Evolutionary conservation across 2,329 filamentous ascomycete genomes (phyloP).

Genomic region (Westerdykella aurantiaca): DNA sequence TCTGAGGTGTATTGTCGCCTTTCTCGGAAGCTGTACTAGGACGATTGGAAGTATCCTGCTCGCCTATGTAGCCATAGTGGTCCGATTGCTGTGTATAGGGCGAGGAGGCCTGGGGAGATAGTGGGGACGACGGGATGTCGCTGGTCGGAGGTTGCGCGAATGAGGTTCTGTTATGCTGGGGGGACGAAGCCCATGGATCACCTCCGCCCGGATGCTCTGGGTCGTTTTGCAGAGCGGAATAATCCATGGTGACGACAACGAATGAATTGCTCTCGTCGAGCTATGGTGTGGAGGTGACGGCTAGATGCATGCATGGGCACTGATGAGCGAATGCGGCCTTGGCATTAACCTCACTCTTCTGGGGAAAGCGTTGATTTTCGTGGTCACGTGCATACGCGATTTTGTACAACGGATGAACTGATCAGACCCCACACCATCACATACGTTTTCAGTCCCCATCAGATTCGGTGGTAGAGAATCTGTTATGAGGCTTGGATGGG

Average conservation of each 20-base stretch:
- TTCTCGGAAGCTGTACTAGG: constrained; percentile 26
- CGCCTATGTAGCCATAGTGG: constrained; percentile 32
- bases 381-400: neutral
- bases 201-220: constrained; percentile 51
- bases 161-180: constrained; percentile 46
- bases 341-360: neutral
- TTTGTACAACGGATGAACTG: too few relatives aligned
- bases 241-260: constrained; percentile 53
- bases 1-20: constrained; percentile 34
- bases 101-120: constrained; percentile 35
- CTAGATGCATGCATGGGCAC: neutral
- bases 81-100: constrained; percentile 34
- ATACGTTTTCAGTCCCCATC: neutral
- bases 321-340: neutral
- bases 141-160: constrained; percentile 43
- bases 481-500: constrained; percentile 34
- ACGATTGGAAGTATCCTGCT: constrained; percentile 22
- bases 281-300: constrained; percentile 4
- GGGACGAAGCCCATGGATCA: constrained; percentile 61
- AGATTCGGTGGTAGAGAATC: constrained; percentile 9
- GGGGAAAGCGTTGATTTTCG: neutral
- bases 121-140: constrained; percentile 38
- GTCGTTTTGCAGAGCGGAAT: constrained; percentile 53
- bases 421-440: too few relatives aligned
- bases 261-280: constrained; percentile 22